These are phyloP conservation scores for Pestalotiopsis fici DNA, from an alignment of 2,329 filamentous ascomycete species.

Conservation along the genomic window DNA sequence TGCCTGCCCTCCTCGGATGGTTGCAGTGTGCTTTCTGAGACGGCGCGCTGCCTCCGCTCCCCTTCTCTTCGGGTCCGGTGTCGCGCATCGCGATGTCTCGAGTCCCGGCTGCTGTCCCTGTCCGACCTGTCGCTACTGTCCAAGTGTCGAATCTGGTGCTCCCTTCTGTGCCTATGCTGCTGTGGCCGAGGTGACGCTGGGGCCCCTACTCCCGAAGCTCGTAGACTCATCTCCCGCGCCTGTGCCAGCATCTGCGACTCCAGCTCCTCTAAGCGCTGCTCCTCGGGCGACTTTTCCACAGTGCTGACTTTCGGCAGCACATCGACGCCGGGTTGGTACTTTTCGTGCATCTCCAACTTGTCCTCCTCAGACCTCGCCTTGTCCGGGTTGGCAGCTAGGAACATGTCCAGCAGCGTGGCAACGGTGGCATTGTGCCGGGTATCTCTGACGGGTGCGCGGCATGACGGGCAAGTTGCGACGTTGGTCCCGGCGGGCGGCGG, in stretches of 20 bases:
- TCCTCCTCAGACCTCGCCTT: conserved; percentile 71
- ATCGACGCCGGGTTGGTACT: conserved; percentile 80
- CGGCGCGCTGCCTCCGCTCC: conserved; percentile 27
- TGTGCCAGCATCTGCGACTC: conserved; percentile 72
- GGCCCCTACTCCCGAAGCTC: conserved; percentile 59
- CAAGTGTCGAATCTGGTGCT: conserved; percentile 28
- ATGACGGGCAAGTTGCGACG: conserved; percentile 87
- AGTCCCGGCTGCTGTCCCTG: conserved; percentile 27
- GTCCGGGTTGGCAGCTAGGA: conserved; percentile 76
- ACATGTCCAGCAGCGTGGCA: conserved; percentile 87
- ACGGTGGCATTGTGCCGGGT: conserved; percentile 91
- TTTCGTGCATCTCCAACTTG: conserved; percentile 71
- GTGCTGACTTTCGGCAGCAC: conserved; percentile 67
- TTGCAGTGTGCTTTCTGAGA: conserved; percentile 38
- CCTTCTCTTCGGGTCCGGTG: conserved; percentile 29
- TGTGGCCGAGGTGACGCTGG: conserved; percentile 17
- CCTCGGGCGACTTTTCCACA: conserved; percentile 51
- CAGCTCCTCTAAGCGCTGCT: conserved; percentile 60
- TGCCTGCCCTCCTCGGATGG: conserved; percentile 37
- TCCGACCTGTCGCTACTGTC: conserved; percentile 33
- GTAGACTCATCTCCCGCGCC: conserved; percentile 72
- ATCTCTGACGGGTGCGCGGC: conserved; percentile 81
- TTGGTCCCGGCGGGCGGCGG: conserved; percentile 48
- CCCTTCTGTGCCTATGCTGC: conserved; percentile 21
- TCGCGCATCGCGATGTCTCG: conserved; percentile 22